Evolutionary conservation across 306 rosid genomes (phyloP), one percentile per base, ranked within the genome.

Genomic region (Gastrolobium bilobum): DNA sequence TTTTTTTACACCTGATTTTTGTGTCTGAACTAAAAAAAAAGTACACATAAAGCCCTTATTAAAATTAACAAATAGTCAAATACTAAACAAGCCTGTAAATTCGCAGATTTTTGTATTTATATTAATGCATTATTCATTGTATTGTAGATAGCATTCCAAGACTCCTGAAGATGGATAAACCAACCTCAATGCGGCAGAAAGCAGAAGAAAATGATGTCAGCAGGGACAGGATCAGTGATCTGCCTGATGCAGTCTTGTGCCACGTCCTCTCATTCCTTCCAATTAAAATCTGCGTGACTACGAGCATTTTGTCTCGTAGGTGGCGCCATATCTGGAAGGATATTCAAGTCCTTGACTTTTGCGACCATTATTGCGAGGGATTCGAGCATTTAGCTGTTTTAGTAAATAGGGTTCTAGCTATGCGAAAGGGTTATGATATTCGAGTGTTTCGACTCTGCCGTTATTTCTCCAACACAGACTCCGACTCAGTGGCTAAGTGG

Each of bases 251-350:
- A 10, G 2, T 81, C 33, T 56, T 64, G 9, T 33, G 71, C 85
- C 57, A 74, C 38, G 43, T 81, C 7, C 75, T 81, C 30, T 67
- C 76, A 3, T 75, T 67, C 33, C 65, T 75, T 7, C 37, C 81
- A 3, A 57, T 71, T 40, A 20, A 20, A 20, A 20, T 20, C 26
- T 20, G 26, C 26, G 26, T 1, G 26, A 20, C 26, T 20, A 20
- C 26, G 26, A 20, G 26, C 26, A 20, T 20, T 20, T 20, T 20
- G 26, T 20, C 26, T 20, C 26, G 26, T 1, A 20, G 26, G 26
- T 20, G 26, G 26, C 26, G 26, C 26, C 26, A 20, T 20, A 1
- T 20, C 26, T 57, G 63, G 38, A 7, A 29, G 8, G n/a, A 57
- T 4, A 13, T 57, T 2, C 35, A 57, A 9, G 38, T 31, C 10